A percentile compares a stretch with the other conserved stretches of the same genome.
Conservation (phyloP, 1,284 basidiomycete genomes). For the Taiwanofungus camphoratus region DNA sequence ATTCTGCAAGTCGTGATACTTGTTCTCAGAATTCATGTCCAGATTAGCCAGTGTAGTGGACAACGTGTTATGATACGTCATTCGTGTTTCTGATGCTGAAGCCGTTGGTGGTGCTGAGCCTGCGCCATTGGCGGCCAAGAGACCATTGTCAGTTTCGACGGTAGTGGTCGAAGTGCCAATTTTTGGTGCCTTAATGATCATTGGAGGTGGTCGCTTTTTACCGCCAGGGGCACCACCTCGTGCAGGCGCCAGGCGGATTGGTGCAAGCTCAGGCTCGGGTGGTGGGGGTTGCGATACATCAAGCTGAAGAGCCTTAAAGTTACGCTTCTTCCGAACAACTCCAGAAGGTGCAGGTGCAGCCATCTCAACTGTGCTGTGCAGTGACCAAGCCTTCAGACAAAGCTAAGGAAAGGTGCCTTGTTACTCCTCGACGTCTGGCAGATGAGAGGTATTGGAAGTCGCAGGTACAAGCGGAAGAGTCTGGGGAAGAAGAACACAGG, state of each 20-base stretch:
- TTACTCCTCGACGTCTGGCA: too few species aligned
- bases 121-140: conserved; percentile 34
- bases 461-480: too few species aligned
- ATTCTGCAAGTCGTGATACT: conserved; percentile 64
- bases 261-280: conserved; percentile 37
- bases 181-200: conserved; percentile 45
- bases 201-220: conserved; percentile 60
- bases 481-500: too few species aligned
- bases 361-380: conserved; percentile 2
- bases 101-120: conserved; percentile 37
- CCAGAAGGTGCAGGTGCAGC: conserved; percentile 27
- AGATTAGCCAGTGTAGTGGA: conserved; percentile 72
- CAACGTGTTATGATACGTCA: conserved; percentile 66
- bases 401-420: too few species aligned
- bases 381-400: too few species aligned
- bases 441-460: too few species aligned
- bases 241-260: conserved; percentile 31
- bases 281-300: conserved; percentile 44
- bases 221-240: conserved; percentile 28
- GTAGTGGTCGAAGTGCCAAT: conserved; percentile 38
- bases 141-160: conserved; percentile 32
- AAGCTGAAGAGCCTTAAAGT: conserved; percentile 72
- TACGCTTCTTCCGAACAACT: conserved; percentile 77
- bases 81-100: conserved; percentile 39
- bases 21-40: conserved; percentile 70